Evolutionary conservation across 1,139 yeast species (phyloP), one percentile per base, ranked within the genome.

Genomic region (Taphrina wiesneri): DNA sequence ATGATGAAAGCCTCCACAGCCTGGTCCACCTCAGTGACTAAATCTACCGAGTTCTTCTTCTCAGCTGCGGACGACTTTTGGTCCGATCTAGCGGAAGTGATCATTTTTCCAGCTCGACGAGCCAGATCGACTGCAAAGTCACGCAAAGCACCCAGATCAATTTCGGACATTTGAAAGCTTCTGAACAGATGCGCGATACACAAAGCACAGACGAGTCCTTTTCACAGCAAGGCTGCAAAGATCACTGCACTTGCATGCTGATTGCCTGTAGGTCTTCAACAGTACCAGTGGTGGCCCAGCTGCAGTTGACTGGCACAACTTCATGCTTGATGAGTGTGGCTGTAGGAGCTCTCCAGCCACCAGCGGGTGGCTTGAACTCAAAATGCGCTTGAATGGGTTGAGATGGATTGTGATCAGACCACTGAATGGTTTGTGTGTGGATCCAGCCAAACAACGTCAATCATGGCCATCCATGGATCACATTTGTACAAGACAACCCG

Each of bases 1-100:
- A 78, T 78, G 23, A 84, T 83, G 21, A 80, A 76, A 1, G 73
- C 73, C 71, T 85, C 88, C 4, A 85, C 85, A 11, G 79, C 78
- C 71, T 82, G 82, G 73, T 84, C 87, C 19, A 82, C 81, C 66
- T 80, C 83, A 3, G 87, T 84, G 17, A 84, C 87, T 39, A 84
- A 75, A 72, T 84, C 87, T 2, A 84, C 86, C 3, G 84, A 76
- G 57, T 65, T 61, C 63, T 61, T 60, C 56, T 65, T 65, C 39
- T 60, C 64, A 2, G 64, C 64, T 5, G 56, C 57, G n/a, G 64
- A 34, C 9, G 56, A 53, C 52, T 60, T 60, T 28, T 60, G 64
- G 28, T 52, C 54, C 15, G 3, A 75, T 75, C 61, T 76, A 46
- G 65, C 65, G 23, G 41, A 43, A 7, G 60, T 77, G 70, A 83